Evolutionary conservation across 768 basidiomycete genomes (phyloP).

Genomic region (Sarcodon sp.): DNA sequence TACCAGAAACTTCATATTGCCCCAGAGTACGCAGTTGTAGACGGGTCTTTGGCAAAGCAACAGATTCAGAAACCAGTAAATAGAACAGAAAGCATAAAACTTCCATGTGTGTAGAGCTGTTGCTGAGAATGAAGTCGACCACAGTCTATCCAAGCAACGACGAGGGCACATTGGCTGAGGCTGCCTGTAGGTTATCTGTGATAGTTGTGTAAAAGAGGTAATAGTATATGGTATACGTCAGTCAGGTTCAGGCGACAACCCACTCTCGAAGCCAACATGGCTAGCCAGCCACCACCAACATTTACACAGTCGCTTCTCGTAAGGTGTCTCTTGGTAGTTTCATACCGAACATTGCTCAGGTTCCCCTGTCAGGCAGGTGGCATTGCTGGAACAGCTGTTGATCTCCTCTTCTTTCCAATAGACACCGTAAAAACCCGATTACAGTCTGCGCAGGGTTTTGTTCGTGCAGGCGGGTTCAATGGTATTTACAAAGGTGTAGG

Average conservation of each 20-base stretch:
- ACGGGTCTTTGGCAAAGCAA: no score
- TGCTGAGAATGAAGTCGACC: neutral
- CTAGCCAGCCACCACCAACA: slow-evolving; percentile 6
- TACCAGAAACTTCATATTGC: no score
- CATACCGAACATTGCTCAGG: neutral
- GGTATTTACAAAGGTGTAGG: slow-evolving; percentile 92
- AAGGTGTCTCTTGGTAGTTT: slow-evolving; percentile 1
- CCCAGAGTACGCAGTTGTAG: no score
- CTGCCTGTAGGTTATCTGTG: neutral
- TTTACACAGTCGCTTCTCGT: slow-evolving; percentile 20
- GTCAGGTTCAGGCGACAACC: neutral
- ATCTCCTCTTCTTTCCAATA: slow-evolving; percentile 92
- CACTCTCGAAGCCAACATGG: neutral
- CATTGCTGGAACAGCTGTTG: slow-evolving; percentile 85
- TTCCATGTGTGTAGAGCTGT: no score
- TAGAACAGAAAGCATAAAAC: no score
- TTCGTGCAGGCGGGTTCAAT: slow-evolving; percentile 72
- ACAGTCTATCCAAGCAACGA: neutral
- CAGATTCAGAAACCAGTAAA: no score
- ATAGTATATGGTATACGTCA: neutral
- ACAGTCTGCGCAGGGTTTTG: slow-evolving; percentile 81
- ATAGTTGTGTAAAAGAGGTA: neutral
- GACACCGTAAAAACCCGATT: slow-evolving; percentile 95
- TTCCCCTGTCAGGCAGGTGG: slow-evolving; percentile 56
- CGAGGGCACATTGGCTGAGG: neutral